These are phyloP conservation scores for Climacium dendroides DNA, from an alignment of 225 moss, liverwort and hornwort genomes.

Conservation along the genomic window DNA sequence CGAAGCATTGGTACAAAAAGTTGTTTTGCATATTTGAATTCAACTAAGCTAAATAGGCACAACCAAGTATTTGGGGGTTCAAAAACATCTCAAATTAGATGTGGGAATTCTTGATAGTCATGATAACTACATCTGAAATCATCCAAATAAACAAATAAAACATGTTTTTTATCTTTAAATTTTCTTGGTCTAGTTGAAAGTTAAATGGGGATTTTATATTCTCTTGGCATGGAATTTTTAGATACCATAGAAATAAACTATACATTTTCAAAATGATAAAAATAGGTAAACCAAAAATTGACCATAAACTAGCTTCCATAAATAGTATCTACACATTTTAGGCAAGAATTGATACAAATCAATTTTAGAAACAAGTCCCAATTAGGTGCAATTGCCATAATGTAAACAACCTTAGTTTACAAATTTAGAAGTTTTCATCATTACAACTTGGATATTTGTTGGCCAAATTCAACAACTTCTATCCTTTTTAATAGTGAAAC, in stretches of 20 bases:
- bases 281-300: background rate
- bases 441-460: background rate
- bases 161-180: background rate
- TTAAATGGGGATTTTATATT: background rate
- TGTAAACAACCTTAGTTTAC: background rate
- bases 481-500: accelerated
- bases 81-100: background rate
- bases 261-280: background rate
- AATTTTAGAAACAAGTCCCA: background rate
- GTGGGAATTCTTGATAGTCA: background rate
- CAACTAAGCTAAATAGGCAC: background rate
- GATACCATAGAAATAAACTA: background rate
- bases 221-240: background rate
- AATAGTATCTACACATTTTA: background rate
- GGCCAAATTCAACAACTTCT: background rate
- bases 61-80: background rate
- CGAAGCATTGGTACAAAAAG: no score
- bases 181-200: background rate
- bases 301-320: background rate
- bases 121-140: background rate
- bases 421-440: background rate
- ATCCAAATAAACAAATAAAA: background rate
- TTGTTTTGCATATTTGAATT: no score
- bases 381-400: background rate
- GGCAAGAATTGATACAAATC: background rate